Evolutionary conservation across 768 basidiomycete species (phyloP), one percentile per base, ranked within the genome.

Genomic region (Lactarius evosmus): DNA sequence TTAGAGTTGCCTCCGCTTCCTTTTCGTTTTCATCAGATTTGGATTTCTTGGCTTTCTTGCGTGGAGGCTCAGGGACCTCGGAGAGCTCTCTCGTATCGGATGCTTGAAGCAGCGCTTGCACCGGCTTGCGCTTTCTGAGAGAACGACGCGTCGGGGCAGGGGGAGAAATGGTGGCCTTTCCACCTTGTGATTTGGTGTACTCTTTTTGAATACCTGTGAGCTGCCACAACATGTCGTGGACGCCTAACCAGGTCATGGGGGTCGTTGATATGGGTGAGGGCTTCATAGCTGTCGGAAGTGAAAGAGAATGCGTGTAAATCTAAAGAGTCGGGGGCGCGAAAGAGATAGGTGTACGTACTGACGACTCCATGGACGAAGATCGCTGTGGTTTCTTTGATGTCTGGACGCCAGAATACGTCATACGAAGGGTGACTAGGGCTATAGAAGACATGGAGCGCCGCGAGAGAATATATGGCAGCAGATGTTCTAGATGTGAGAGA

Each of bases 221-320:
- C 56, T 68, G 65, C 67, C 67, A 68, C 27, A 68, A 41, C 61
- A 68, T 68, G 34, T 68, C 67, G 8, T 59, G 55, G 12, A 61
- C 36, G 17, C 67, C 67, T 16, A 68, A 22, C 67, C 67, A 68
- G 25, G 66, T 62, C 58, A 58, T 56, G 3, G 67, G 67, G 41
- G 54, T 44, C 33, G 67, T 66, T 38, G 61, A 59, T 51, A 68
- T 67, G 51, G 61, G 61, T 6, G 59, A 58, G 36, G 55, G 50
- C 4, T 61, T 36, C 59, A 54, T 61, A 1, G 57, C 64, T 66
- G 36, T 16, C 12, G 16, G 12, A n/a, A 12, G 54, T 52, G 58
- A 58, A 55, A 49, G 22, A 17, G 41, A 38, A n/a, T 3, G 49
- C 27, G 29, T 46, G 17, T 66, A 4, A 66, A 40, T 29, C 25